Evolutionary conservation across 257 asterid species (phyloP), one percentile per base, ranked within the genome.

Genomic region (Oldenlandia corymbosa): DNA sequence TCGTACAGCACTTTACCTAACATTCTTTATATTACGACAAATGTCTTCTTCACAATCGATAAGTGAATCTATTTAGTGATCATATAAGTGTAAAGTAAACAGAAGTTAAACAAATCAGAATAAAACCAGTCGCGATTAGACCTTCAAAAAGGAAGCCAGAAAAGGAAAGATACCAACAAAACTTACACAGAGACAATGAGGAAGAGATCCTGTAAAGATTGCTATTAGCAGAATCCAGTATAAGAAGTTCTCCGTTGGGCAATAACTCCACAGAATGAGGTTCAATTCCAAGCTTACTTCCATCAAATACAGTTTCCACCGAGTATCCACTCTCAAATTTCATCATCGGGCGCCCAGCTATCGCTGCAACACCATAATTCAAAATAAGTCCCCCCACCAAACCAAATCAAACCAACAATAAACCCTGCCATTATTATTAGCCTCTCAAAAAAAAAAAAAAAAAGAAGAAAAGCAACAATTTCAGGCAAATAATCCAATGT

Each of bases 241-340:
- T 84, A 17, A 91, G 92, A 36, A 91, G 95, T 67, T 88, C 98
- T 46, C 96, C 96, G 70, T 77, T 85, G 49, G 96, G 82, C 80
- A 83, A 73, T 47, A 86, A 64, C 62, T 88, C 91, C 55, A 88
- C 84, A 72, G 88, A 46, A 65, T 86, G 61, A 47, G 98, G 98
- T 76, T 91, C 98, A 75, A 91, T 77, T 59, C 98, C 98, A 70
- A 91, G 95, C 76, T 88, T 91, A 80, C 98, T 91, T 41, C 98
- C 98, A 64, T 91, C 98, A 65, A 91, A 91, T 67, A 91, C 96
- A 23, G 98, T 91, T 74, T 91, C 96, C 73, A 91, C 95, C 62
- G 72, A 81, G 68, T 88, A 91, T 30, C 98, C 98, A 70, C 90
- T 87, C 82, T 91, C 98, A 66, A 84, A 91, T 69, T 88, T 91